Evolutionary conservation across 352 stramenopile species (phyloP), one percentile per base, ranked within the genome.

Genomic region (Phytophthora pisi): DNA sequence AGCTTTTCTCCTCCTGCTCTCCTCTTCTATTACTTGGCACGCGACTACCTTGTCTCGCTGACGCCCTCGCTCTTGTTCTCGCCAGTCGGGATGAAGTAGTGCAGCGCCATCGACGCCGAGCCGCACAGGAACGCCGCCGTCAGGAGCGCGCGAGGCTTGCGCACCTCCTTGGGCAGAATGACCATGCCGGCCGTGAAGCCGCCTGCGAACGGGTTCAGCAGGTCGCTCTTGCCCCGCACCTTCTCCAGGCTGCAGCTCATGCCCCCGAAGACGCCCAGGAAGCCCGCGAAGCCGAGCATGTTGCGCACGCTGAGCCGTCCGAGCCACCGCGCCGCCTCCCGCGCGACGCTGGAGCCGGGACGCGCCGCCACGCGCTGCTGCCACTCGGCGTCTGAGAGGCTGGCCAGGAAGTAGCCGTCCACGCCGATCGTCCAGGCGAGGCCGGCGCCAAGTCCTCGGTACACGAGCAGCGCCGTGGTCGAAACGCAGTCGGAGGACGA

Each of bases 371-470:
- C 51, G 28, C 66, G 69, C 38, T 82, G 66, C 4, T 46, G 57
- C 82, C 79, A 90, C 31, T 83, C 57, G 3, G 28, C 26, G 7
- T 83, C 69, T 4, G 77, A 70, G 15, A 73, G 71, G 15, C 63
- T 68, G 15, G 88, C 53, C 30, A 93, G 50, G 34, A 60, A 70
- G 65, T 95, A 95, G 13, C 73, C 72, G 43, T 95, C 86, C 36
- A 91, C 84, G 40, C 69, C 80, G n/a, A 95, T 70, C 3, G 86
- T 93, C 86, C 86, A 95, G 24, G 86, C 84, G 10, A 90, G 26
- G 23, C 86, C 86, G 11, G 86, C 80, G 23, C 82, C 82, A 18
- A 93, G 30, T 6, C 86, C 86, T 51, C 84, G 79, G 46, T 76
- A 84, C 45, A 91, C 61, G 28, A 92, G 74, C 61, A 89, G 58